A percentile compares a stretch with the other conserved stretches of the same genome.
Evolutionary conservation across 495 filamentous ascomycete species (phyloP).

Genomic region (Hypoxylon rickii): DNA sequence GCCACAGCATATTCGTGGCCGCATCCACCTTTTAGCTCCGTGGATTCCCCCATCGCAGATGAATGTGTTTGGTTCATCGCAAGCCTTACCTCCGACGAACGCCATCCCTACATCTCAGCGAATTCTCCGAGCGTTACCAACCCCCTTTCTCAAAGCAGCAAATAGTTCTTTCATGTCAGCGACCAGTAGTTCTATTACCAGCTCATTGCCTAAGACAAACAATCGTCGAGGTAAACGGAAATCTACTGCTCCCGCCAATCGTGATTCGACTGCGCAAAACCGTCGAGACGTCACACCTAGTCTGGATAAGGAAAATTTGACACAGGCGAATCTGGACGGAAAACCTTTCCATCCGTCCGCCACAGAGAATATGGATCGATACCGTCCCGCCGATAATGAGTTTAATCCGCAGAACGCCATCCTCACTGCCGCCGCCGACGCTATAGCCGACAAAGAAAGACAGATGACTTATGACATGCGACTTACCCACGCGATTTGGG

Average conservation of each 20-base stretch:
- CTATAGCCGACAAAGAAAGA: slow-evolving; percentile 67
- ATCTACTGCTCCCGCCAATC: slow-evolving; percentile 41
- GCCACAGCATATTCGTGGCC: slow-evolving; percentile 92
- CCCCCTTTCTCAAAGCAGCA: slow-evolving; percentile 88
- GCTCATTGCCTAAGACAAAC: slow-evolving; percentile 72
- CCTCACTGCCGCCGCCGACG: slow-evolving; percentile 52
- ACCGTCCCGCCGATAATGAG: slow-evolving; percentile 38
- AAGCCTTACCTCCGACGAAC: slow-evolving; percentile 74
- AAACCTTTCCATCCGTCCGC: slow-evolving; percentile 26
- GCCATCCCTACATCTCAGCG: slow-evolving; percentile 90
- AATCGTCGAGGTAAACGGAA: slow-evolving; percentile 66
- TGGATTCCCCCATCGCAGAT: slow-evolving; percentile 99
- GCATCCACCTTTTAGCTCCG: slow-evolving; percentile 92
- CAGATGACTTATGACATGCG: slow-evolving; percentile 81
- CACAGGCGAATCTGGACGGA: slow-evolving; percentile 25
- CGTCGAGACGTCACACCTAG: slow-evolving; percentile 34
- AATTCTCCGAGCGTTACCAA: slow-evolving; percentile 88
- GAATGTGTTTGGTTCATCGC: slow-evolving; percentile 75
- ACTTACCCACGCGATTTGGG: slow-evolving; percentile 92
- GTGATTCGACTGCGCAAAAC: slow-evolving; percentile 38
- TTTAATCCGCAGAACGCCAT: slow-evolving; percentile 38
- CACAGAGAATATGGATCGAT: slow-evolving; percentile 46
- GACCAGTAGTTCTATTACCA: slow-evolving; percentile 86
- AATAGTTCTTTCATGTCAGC: slow-evolving; percentile 95
- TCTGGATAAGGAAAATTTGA: slow-evolving; percentile 52